These are phyloP conservation scores for Coemansia sp. DNA, from an alignment of 192 early-diverging fungal species.

Conservation along the genomic window DNA sequence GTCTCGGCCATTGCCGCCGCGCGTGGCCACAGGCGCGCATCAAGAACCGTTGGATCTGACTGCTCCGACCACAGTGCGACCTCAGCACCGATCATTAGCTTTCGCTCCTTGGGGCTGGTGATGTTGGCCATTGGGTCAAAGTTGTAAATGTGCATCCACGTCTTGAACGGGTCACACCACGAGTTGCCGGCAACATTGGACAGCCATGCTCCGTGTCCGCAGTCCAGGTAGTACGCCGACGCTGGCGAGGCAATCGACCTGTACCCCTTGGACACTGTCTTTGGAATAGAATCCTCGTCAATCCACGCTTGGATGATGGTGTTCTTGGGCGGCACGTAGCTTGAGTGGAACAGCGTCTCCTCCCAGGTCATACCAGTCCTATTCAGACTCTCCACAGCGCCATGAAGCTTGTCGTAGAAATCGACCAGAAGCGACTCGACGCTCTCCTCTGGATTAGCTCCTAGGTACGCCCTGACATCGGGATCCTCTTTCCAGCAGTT, in stretches of 20 bases:
- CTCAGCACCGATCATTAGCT: constrained; percentile 71
- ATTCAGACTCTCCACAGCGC: constrained; percentile 46
- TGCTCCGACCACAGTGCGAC: constrained; percentile 75
- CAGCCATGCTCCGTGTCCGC: constrained; percentile 77
- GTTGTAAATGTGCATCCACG: constrained; percentile 73
- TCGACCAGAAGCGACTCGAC: constrained; percentile 46
- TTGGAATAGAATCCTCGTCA: constrained; percentile 60
- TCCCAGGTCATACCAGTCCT: constrained; percentile 81
- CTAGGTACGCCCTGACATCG: constrained; percentile 49
- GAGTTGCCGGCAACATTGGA: constrained; percentile 65
- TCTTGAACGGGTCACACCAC: constrained; percentile 79
- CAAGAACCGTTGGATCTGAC: constrained; percentile 60
- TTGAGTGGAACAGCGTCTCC: constrained; percentile 66
- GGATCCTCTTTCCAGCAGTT: constrained; percentile 69
- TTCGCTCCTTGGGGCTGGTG: constrained; percentile 53
- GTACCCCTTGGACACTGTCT: constrained; percentile 65
- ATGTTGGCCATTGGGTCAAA: constrained; percentile 67
- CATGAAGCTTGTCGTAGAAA: constrained; percentile 62
- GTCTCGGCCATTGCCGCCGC: constrained; percentile 64
- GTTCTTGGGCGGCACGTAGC: constrained; percentile 62
- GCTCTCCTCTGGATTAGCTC: constrained; percentile 29
- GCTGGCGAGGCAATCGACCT: constrained; percentile 64
- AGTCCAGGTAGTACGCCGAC: constrained; percentile 76
- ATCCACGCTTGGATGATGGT: constrained; percentile 76
- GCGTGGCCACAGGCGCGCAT: constrained; percentile 72